These are phyloP conservation scores for Dothideomycetes sp. DNA, from an alignment of 2,329 filamentous ascomycete species.

Conservation along the genomic window DNA sequence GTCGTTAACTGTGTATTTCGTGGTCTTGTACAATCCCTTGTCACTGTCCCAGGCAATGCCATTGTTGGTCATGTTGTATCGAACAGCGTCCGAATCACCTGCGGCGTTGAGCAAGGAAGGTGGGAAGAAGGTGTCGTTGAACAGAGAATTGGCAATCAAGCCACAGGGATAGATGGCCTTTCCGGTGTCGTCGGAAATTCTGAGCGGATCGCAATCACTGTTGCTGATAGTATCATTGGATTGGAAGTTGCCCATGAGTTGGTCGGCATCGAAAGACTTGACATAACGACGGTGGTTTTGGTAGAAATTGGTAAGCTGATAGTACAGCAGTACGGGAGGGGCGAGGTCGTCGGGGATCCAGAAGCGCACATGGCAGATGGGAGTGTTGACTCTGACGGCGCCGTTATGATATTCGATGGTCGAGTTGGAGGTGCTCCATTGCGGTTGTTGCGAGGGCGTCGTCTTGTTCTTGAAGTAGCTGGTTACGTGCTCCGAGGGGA, in stretches of 20 bases:
- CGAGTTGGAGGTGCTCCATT: constrained; percentile 20
- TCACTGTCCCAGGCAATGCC: constrained; percentile 85
- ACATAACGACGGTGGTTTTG: constrained; percentile 98
- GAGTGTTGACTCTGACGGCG: constrained; percentile 28
- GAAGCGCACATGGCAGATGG: constrained; percentile 66
- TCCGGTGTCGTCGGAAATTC: constrained; percentile 28
- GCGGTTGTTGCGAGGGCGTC: constrained; percentile 18
- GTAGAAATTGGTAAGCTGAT: constrained; percentile 94
- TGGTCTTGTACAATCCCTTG: constrained; percentile 64
- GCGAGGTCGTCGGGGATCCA: constrained; percentile 68
- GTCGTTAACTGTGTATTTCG: constrained; percentile 54
- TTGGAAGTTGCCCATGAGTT: constrained; percentile 66
- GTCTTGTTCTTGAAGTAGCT: constrained; percentile 58
- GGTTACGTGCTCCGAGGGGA: constrained; percentile 51
- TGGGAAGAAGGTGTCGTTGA: constrained; percentile 79
- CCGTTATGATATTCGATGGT: constrained; percentile 19
- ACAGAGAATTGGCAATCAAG: constrained; percentile 89
- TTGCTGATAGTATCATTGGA: constrained; percentile 50
- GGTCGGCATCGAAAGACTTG: constrained; percentile 72
- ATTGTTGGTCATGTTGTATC: constrained; percentile 67
- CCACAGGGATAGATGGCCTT: constrained; percentile 90
- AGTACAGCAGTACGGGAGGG: constrained; percentile 84
- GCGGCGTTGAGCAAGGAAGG: constrained; percentile 53
- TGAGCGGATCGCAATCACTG: constrained; percentile 68
- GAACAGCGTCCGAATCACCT: constrained; percentile 30